phyloP scores from a whole-genome alignment of 441 rosid genomes.

The Gossypium davidsonii region DNA sequence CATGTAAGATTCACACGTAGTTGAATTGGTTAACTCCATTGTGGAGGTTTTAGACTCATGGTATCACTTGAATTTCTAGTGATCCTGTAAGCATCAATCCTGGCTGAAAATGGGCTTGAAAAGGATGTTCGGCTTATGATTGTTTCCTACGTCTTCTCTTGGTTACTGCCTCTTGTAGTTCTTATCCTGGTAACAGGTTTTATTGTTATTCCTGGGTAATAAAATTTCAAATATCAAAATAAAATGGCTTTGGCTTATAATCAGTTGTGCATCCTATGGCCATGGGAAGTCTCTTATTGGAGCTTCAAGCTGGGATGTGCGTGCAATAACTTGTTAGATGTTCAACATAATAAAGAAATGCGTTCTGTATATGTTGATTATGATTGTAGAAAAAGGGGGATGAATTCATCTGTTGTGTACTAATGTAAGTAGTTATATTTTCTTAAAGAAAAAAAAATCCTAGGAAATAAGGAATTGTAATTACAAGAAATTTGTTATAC shows the following conservation, averaged over 20 bases:
- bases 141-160: background rate
- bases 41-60: background rate
- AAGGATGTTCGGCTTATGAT: constrained; percentile 1
- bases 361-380: background rate
- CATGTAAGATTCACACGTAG: background rate
- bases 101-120: background rate
- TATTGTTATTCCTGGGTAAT: background rate
- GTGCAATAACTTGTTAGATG: too few species aligned
- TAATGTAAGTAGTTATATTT: too few species aligned
- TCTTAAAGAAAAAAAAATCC: too few species aligned
- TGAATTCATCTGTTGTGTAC: background rate
- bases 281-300: background rate
- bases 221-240: background rate
- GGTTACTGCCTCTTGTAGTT: background rate
- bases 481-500: too few species aligned
- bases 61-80: background rate
- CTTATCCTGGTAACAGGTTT: background rate
- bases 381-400: background rate
- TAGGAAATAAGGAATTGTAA: too few species aligned
- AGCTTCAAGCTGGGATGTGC: constrained; percentile 2
- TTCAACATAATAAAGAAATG: background rate
- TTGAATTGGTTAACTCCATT: background rate
- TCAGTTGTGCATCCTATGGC: background rate
- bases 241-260: background rate
- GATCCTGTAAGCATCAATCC: background rate